phyloP scores from a whole-genome alignment of 2,329 filamentous ascomycete genomes.

The Fusarium beomiforme region DNA sequence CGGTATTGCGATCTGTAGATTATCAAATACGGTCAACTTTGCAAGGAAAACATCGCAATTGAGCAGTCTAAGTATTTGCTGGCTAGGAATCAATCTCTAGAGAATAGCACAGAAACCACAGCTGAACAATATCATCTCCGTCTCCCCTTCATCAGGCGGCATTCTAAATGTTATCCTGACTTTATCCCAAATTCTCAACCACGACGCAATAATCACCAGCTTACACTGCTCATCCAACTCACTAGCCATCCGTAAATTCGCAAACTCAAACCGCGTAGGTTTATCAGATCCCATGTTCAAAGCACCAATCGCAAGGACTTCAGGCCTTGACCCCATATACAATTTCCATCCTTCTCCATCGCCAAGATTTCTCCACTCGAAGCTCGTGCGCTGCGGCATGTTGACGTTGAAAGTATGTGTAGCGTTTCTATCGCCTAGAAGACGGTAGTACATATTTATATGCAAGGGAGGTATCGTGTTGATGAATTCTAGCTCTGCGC shows the following conservation, averaged over 20 bases:
- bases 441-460: neutral
- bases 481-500: neutral
- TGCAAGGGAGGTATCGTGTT: neutral
- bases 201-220: neutral
- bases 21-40: no score
- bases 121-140: neutral
- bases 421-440: neutral
- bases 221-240: neutral
- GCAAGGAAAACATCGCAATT: no score
- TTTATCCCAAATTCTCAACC: conserved; percentile 6
- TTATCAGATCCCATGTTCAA: conserved; percentile 6
- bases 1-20: no score
- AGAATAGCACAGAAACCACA: neutral
- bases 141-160: neutral
- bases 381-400: neutral
- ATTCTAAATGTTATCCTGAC: neutral
- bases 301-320: neutral
- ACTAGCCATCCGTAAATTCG: neutral
- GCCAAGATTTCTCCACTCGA: conserved; percentile 4
- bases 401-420: neutral
- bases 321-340: neutral
- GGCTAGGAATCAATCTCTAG: neutral
- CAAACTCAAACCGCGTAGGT: neutral
- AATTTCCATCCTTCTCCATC: conserved; percentile 1
- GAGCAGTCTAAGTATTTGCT: no score